A percentile compares a stretch with the other conserved stretches of the same genome.
phyloP scores from a whole-genome alignment of 441 rosid species.

The Erodium texanum region DNA sequence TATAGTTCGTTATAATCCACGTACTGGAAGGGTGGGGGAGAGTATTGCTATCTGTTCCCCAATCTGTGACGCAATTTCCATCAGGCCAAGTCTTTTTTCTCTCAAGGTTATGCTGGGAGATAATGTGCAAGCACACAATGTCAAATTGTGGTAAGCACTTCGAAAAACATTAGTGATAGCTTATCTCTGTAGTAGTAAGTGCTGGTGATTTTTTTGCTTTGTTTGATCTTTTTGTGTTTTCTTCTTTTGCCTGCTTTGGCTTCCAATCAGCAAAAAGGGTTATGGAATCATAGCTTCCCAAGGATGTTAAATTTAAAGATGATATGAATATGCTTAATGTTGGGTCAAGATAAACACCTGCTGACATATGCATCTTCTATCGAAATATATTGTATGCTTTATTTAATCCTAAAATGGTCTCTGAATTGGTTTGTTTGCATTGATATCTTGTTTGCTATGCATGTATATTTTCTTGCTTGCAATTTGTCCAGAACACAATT shows the following conservation, averaged over 20 bases:
- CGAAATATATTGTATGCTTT: not conserved
- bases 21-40: not conserved
- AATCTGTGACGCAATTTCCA: not conserved
- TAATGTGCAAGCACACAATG: not conserved
- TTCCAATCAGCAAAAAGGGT: not conserved
- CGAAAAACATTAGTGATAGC: not conserved
- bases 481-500: not conserved
- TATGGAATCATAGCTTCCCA: not conserved
- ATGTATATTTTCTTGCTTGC: not conserved
- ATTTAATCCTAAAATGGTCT: not conserved
- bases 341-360: not conserved
- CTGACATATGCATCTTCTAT: not conserved
- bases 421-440: not conserved
- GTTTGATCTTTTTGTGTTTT: too few relatives aligned
- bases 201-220: not conserved
- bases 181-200: not conserved
- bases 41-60: not conserved
- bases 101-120: not conserved
- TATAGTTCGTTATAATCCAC: not conserved
- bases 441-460: not conserved
- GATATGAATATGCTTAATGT: not conserved
- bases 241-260: not conserved
- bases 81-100: not conserved
- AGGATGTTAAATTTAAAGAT: not conserved
- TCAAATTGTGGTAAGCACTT: not conserved